A percentile compares a stretch with the other conserved stretches of the same genome.
Conservation (phyloP, 2,329 filamentous ascomycete genomes). For the Cladosporium phlei region DNA sequence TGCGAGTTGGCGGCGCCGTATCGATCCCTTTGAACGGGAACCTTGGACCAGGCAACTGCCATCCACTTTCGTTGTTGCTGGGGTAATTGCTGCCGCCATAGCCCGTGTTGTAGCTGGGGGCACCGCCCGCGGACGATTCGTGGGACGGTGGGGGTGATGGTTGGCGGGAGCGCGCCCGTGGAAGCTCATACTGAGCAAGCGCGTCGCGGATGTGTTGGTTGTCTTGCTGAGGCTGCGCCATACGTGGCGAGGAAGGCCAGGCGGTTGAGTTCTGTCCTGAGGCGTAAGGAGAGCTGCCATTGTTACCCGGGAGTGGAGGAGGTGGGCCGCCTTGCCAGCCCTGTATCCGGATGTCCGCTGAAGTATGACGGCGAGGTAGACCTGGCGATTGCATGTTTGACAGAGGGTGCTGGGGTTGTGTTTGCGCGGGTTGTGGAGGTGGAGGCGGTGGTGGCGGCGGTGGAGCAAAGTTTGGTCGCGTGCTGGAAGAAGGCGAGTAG, state of each 20-base stretch:
- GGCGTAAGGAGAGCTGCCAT: slow-evolving; percentile 55
- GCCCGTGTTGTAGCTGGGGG: slow-evolving; percentile 43
- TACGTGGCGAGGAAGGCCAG: slow-evolving; percentile 63
- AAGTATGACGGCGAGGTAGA: slow-evolving; percentile 80
- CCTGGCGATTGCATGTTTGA: slow-evolving; percentile 57
- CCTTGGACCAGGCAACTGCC: slow-evolving; percentile 50
- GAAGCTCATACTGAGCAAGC: slow-evolving; percentile 61
- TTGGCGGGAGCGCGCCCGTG: slow-evolving; percentile 50
- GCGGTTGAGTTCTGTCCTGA: slow-evolving; percentile 58
- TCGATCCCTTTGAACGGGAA: slow-evolving; percentile 48
- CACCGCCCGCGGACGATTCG: slow-evolving; percentile 19
- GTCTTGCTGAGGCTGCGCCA: slow-evolving; percentile 56
- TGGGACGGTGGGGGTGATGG: slow-evolving; percentile 45
- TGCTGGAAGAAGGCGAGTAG: slow-evolving; percentile 62
- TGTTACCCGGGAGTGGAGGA: slow-evolving; percentile 39
- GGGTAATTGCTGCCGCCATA: slow-evolving; percentile 48
- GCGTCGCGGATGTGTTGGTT: slow-evolving; percentile 61
- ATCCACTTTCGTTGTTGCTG: slow-evolving; percentile 51
- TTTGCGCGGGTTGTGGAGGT: slow-evolving; percentile 39
- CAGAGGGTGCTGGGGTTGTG: slow-evolving; percentile 56
- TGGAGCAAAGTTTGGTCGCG: slow-evolving; percentile 56
- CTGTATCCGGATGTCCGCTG: slow-evolving; percentile 79
- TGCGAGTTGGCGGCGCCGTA: slow-evolving; percentile 58
- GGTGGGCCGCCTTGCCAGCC: slow-evolving; percentile 58
- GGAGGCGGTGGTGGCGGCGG: slow-evolving; percentile 62